These are phyloP conservation scores for Sphenostylis stenocarpa DNA, from an alignment of 306 rosid genomes.

Conservation along the genomic window DNA sequence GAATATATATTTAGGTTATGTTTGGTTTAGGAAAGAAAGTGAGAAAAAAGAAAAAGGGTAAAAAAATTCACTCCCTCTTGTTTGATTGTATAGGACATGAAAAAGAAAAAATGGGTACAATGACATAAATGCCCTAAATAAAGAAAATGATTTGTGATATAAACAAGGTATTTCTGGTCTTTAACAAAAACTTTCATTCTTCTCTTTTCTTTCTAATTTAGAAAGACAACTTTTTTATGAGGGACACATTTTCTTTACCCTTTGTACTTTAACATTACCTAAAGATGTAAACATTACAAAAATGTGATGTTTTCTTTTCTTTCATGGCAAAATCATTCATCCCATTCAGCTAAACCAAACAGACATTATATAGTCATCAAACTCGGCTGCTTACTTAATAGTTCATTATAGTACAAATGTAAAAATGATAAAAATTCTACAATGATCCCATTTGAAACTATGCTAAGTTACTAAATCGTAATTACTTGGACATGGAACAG, in stretches of 20 bases:
- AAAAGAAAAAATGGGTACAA: too few species aligned
- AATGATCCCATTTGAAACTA: constrained; percentile 18
- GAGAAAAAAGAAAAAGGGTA: too few species aligned
- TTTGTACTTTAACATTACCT: background rate
- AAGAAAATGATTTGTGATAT: background rate
- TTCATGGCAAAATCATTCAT: background rate
- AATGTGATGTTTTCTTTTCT: background rate
- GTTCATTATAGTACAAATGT: background rate
- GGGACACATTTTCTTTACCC: background rate
- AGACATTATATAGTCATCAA: background rate
- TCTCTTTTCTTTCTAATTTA: background rate
- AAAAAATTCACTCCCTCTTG: too few species aligned
- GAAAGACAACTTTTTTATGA: background rate
- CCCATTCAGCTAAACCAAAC: background rate
- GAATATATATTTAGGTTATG: background rate
- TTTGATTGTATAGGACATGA: too few species aligned
- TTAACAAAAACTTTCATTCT: background rate
- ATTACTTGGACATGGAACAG: constrained; percentile 14
- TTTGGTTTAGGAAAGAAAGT: too few species aligned
- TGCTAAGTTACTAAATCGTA: background rate
- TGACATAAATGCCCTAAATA: too few species aligned
- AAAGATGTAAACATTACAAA: background rate
- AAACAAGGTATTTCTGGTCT: background rate
- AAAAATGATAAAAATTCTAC: background rate
- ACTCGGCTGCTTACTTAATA: background rate